Evolutionary conservation across 2,329 filamentous ascomycete species (phyloP).

Genomic region (Pseudocercospora vitis): DNA sequence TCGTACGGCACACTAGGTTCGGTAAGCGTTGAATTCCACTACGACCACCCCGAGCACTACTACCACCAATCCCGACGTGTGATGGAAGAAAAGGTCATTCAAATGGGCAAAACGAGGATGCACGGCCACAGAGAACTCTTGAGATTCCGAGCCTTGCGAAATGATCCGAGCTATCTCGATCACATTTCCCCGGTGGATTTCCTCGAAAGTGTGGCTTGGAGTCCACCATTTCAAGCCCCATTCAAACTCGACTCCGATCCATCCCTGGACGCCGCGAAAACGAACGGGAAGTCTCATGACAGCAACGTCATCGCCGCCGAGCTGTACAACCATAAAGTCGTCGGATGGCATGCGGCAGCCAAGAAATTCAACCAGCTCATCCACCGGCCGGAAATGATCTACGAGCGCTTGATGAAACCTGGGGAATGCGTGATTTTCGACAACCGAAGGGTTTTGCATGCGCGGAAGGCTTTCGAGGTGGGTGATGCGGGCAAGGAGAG

Average conservation of each 20-base stretch:
- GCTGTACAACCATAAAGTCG: not conserved
- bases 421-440: conserved; percentile 95
- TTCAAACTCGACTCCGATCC: conserved; percentile 23
- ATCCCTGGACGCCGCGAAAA: not conserved
- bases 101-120: not conserved
- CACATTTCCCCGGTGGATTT: conserved; percentile 22
- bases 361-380: conserved; percentile 59
- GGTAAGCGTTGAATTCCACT: conserved; percentile 50
- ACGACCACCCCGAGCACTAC: conserved; percentile 44
- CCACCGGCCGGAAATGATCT: conserved; percentile 59
- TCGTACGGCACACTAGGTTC: conserved; percentile 21
- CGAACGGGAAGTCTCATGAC: too few species aligned
- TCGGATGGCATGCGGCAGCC: conserved; percentile 52
- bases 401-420: conserved; percentile 70
- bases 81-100: conserved; percentile 24
- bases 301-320: not conserved
- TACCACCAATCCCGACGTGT: conserved; percentile 32
- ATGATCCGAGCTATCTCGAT: not conserved
- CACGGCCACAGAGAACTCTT: not conserved
- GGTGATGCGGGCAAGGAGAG: conserved; percentile 61
- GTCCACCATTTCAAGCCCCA: conserved; percentile 41
- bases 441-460: conserved; percentile 82
- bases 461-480: conserved; percentile 71
- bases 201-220: conserved; percentile 38
- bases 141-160: not conserved